These are phyloP conservation scores for Trametes cinnabarina DNA, from an alignment of 768 basidiomycete genomes.

Conservation along the genomic window DNA sequence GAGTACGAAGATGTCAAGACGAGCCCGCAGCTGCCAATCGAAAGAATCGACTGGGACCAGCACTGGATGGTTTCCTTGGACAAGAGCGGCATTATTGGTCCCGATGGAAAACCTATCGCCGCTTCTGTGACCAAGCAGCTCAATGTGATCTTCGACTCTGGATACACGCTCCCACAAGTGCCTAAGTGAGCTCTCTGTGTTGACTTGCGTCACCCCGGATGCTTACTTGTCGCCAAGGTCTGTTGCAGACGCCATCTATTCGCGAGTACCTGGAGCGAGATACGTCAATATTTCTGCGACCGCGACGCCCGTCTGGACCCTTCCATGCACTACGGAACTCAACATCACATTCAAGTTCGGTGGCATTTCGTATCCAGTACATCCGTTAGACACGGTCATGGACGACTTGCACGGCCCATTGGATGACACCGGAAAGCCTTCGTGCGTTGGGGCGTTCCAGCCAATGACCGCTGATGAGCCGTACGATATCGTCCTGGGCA, in stretches of 20 bases:
- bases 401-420: slow-evolving; percentile 17
- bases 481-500: slow-evolving; percentile 34
- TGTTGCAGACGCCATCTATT: slow-evolving; percentile 35
- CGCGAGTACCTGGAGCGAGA: slow-evolving; percentile 32
- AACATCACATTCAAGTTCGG: slow-evolving; percentile 35
- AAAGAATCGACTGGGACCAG: slow-evolving; percentile 21
- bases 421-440: slow-evolving; percentile 23
- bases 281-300: slow-evolving; percentile 15
- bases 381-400: slow-evolving; percentile 34
- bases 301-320: slow-evolving; percentile 28
- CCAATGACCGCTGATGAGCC: slow-evolving; percentile 16
- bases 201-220: background rate
- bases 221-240: background rate
- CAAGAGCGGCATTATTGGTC: slow-evolving; percentile 34
- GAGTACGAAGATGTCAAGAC: slow-evolving; percentile 28
- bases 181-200: slow-evolving; percentile 20
- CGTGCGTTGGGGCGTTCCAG: slow-evolving; percentile 35
- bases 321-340: slow-evolving; percentile 35
- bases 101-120: slow-evolving; percentile 30
- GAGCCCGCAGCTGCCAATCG: slow-evolving; percentile 30
- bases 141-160: slow-evolving; percentile 30
- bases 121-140: slow-evolving; percentile 19
- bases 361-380: slow-evolving; percentile 33
- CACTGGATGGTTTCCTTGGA: slow-evolving; percentile 35
- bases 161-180: slow-evolving; percentile 35